Evolutionary conservation across 805 yeast genomes (phyloP).

Genomic region (Sugiyamaella chiloensis): DNA sequence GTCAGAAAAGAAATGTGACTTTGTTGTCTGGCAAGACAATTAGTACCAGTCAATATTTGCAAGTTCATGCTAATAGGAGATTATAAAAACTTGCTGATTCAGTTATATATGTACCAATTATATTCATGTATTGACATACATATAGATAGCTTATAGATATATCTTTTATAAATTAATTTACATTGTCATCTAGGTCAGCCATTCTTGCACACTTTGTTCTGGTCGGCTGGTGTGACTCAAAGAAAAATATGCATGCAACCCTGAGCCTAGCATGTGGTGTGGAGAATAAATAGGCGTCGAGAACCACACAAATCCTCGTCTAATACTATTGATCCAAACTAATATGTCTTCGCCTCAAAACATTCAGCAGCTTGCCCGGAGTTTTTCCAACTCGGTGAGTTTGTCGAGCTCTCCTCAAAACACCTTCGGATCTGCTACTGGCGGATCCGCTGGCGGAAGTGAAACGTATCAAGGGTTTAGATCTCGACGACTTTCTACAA

Average conservation of each 20-base stretch:
- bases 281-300: no score
- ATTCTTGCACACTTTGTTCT: no score
- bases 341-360: conserved; percentile 32
- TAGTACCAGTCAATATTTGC: no score
- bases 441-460: conserved; percentile 3
- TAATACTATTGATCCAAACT: not conserved
- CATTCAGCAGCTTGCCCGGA: conserved; percentile 23
- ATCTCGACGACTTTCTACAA: conserved; percentile 20
- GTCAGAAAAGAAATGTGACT: no score
- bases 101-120: no score
- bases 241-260: conserved; percentile 4
- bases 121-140: no score
- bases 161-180: no score
- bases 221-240: conserved; percentile 3
- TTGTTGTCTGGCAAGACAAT: no score
- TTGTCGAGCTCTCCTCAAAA: conserved; percentile 25
- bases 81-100: no score
- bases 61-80: no score
- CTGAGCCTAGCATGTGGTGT: conserved; percentile 2
- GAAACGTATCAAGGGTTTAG: conserved; percentile 8
- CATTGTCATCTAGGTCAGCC: no score
- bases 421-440: conserved; percentile 13
- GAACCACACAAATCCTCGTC: not conserved
- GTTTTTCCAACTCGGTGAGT: conserved; percentile 20
- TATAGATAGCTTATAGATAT: no score